Evolutionary conservation across 2,329 filamentous ascomycete genomes (phyloP), one percentile per base, ranked within the genome.

Genomic region (Cercospora brassicicola): DNA sequence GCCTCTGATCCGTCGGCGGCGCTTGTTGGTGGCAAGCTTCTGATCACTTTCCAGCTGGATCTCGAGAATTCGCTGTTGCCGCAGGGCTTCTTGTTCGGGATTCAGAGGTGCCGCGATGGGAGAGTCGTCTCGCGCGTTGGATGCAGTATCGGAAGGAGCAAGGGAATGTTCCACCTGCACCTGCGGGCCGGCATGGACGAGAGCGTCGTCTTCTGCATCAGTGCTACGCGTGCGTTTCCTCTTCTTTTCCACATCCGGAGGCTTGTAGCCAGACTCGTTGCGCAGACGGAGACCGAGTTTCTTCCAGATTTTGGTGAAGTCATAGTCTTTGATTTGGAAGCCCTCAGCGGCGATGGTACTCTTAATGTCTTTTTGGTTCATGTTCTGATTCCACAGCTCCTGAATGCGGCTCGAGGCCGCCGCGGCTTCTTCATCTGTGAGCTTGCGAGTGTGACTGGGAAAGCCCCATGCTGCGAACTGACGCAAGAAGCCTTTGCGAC

Each of bases 371-470:
- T 86, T 86, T 78, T 93, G 91, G 18, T 83, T 85, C 13, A 88
- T 84, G 75, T 94, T 95, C 73, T 82, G 84, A 77, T 92, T 89
- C 92, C 92, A 95, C 74, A 95, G 83, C 79, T 94, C 87, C 76
- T 88, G 89, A 69, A 94, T 85, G 31, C 92, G 87, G 18, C 85
- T 85, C 48, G 91, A 87, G 7, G 94, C 85, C 26, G 82, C 82
- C 13, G 84, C 82, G 76, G 93, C 90, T 75, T 90, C 91, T 76
- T 93, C 87, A 1, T 89, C 88, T 0, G 89, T 88, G 73, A 91
- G 88, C 78, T 91, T 89, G 77, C 92, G 92, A 67, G 85, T 87
- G 45, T 72, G 71, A 9, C 68, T 45, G 13, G 91, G 91, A 73
- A 95, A 94, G 7, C 88, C 86, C 92, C 92, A 95, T 77, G 88